These are phyloP conservation scores for Talaromyces atroroseus DNA, from an alignment of 2,329 filamentous ascomycete genomes.

Conservation along the genomic window DNA sequence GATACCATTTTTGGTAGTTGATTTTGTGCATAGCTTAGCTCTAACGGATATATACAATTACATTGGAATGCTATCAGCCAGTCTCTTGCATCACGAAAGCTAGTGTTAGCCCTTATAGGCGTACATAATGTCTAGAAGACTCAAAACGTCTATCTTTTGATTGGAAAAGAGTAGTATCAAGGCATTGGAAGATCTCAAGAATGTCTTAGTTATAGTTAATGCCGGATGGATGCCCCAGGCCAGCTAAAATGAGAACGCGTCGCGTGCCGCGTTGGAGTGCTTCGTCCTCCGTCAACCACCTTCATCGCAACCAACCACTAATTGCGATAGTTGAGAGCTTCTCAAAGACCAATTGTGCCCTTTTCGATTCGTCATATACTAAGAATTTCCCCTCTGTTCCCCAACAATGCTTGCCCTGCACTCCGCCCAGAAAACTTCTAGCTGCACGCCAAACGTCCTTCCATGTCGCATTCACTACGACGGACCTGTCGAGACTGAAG, in stretches of 20 bases:
- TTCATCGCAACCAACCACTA: neutral
- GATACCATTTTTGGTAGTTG: neutral
- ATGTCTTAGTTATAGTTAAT: no score
- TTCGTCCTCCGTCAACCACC: neutral
- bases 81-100: neutral
- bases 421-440: constrained; percentile 23
- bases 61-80: neutral
- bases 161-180: no score
- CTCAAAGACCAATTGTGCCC: neutral
- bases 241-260: neutral
- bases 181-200: no score
- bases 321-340: neutral
- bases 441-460: constrained; percentile 63
- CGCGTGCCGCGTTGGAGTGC: constrained; percentile 4
- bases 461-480: constrained; percentile 77
- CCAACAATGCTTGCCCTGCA: constrained; percentile 33
- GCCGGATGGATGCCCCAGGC: neutral
- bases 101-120: neutral
- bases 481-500: constrained; percentile 60
- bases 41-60: neutral
- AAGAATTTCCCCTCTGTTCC: neutral
- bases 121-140: neutral
- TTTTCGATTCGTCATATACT: neutral
- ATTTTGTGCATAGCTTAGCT: constrained; percentile 1
- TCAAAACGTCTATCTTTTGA: neutral